Conservation (phyloP, 2,329 filamentous ascomycete species). For the Diaporthe ilicicola region DNA sequence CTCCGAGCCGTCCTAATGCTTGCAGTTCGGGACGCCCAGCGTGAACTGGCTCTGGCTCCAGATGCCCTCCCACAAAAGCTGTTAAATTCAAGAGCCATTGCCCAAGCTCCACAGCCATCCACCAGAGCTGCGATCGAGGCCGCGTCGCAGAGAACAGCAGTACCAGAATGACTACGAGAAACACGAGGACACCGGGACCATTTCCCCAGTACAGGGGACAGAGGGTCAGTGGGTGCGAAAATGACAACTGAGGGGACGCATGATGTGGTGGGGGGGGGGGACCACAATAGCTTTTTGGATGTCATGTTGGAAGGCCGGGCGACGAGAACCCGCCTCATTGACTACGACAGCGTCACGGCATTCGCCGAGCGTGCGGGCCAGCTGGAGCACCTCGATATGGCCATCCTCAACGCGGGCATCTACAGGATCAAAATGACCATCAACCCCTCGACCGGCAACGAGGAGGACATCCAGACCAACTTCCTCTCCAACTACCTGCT, state of each 20-base stretch:
- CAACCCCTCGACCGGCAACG: constrained; percentile 45
- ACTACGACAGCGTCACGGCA: constrained; percentile 49
- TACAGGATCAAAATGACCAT: neutral
- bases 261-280: too few relatives aligned
- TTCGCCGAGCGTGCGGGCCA: constrained; percentile 45
- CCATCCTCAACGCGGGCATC: constrained; percentile 47
- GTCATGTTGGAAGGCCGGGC: too few relatives aligned
- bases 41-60: neutral
- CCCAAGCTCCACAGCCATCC: neutral
- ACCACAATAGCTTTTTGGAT: too few relatives aligned
- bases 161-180: neutral
- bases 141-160: neutral
- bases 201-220: neutral
- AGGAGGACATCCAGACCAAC: constrained; percentile 57
- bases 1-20: constrained; percentile 4
- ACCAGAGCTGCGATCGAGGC: neutral
- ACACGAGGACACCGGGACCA: neutral
- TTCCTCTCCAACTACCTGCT: constrained; percentile 59
- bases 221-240: neutral
- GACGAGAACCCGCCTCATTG: too few relatives aligned
- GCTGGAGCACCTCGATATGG: constrained; percentile 48
- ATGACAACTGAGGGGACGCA: neutral
- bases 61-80: neutral
- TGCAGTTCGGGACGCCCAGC: neutral
- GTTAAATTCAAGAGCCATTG: neutral